A percentile compares a stretch with the other conserved stretches of the same genome.
Evolutionary conservation across 164 flowering plant genomes (phyloP).

Genomic region (Pachysandra terminalis): DNA sequence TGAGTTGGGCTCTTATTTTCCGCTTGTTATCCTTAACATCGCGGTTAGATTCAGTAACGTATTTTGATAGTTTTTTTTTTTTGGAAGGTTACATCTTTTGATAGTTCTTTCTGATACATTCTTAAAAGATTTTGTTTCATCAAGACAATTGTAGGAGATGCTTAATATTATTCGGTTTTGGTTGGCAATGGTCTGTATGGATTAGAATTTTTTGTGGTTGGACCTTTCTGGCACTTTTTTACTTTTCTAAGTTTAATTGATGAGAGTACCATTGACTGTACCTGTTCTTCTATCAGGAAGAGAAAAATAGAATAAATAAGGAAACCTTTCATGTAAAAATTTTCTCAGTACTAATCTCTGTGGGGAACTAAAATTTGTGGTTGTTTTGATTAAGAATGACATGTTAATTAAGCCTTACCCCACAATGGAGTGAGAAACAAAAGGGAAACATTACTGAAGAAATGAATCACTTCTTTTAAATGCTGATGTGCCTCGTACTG

Average conservation of each 20-base stretch:
- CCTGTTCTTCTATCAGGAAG: not conserved
- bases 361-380: too few relatives aligned
- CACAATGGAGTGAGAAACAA: not conserved
- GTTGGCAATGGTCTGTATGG: not conserved
- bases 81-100: too few relatives aligned
- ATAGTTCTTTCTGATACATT: too few relatives aligned
- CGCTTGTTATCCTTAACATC: not conserved
- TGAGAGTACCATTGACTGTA: not conserved
- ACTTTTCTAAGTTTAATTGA: not conserved
- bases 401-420: not conserved
- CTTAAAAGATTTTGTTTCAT: too few relatives aligned
- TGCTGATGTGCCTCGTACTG: not conserved
- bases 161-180: not conserved
- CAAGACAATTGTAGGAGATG: not conserved
- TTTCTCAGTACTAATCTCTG: not conserved
- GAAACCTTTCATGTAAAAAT: not conserved
- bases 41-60: not conserved
- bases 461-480: not conserved
- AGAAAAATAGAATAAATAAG: too few relatives aligned
- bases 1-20: constrained; percentile 32
- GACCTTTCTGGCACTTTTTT: not conserved
- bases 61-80: not conserved
- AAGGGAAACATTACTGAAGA: too few relatives aligned
- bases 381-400: too few relatives aligned
- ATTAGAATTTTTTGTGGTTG: not conserved